Conservation (phyloP, 1,139 yeast species). For the Debaryomyces fabryi region DNA sequence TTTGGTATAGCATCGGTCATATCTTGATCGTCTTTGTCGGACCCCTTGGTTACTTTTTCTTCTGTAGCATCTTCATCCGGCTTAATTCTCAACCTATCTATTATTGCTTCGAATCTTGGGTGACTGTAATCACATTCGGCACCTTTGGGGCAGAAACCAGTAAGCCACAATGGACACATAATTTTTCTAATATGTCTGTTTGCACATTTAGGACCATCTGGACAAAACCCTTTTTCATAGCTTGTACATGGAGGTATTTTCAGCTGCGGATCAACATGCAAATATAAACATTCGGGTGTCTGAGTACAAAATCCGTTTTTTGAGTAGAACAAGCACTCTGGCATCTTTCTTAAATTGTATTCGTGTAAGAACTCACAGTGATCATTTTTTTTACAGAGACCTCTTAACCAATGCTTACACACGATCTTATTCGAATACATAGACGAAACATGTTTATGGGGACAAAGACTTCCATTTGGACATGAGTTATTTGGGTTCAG, state of each 20-base stretch:
- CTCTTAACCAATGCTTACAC: constrained; percentile 98
- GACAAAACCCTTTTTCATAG: constrained; percentile 88
- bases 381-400: constrained; percentile 94
- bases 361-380: constrained; percentile 97
- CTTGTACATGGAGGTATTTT: constrained; percentile 86
- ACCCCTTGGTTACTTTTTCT: constrained; percentile 7
- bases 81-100: constrained; percentile 50
- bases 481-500: constrained; percentile 65
- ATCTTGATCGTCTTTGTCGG: constrained; percentile 13
- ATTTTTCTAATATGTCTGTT: constrained; percentile 79
- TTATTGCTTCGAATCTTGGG: constrained; percentile 55
- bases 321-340: constrained; percentile 88
- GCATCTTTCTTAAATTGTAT: constrained; percentile 92
- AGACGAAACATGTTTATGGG: constrained; percentile 84
- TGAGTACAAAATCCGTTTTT: constrained; percentile 94
- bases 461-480: constrained; percentile 83
- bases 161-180: constrained; percentile 79
- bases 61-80: constrained; percentile 37
- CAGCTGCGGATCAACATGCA: constrained; percentile 87
- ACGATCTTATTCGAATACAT: constrained; percentile 82
- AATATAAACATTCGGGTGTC: constrained; percentile 89
- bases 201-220: constrained; percentile 85
- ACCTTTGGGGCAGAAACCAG: constrained; percentile 92
- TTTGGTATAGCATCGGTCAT: constrained; percentile 4
- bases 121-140: constrained; percentile 60